phyloP scores from a whole-genome alignment of 164 flowering plant species.

The Kalanchoe fedtschenkoi region DNA sequence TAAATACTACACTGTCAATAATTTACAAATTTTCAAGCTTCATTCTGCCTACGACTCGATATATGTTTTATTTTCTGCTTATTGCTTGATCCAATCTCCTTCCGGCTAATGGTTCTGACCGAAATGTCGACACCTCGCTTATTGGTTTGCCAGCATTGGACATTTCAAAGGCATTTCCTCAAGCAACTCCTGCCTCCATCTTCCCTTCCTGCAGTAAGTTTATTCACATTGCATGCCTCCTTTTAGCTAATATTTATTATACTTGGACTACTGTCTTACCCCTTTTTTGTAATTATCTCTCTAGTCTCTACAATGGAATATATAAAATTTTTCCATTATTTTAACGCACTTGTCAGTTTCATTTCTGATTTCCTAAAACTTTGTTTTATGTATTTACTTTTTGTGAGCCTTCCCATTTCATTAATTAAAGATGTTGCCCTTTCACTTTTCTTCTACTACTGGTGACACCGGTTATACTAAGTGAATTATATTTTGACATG shows the following conservation, averaged over 20 bases:
- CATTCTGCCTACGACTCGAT: not conserved
- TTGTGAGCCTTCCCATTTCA: too few species aligned
- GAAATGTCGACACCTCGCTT: constrained; percentile 25
- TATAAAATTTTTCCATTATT: too few species aligned
- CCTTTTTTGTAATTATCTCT: not conserved
- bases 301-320: not conserved
- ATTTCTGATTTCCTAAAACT: too few species aligned
- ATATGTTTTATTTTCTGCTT: not conserved
- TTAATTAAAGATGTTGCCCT: too few species aligned
- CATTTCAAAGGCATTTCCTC: constrained; percentile 76
- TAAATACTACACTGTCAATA: too few species aligned
- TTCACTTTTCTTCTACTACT: not conserved
- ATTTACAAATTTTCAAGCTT: too few species aligned
- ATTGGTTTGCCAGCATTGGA: constrained; percentile 60
- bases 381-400: too few species aligned
- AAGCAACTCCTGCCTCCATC: constrained; percentile 77
- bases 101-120: constrained; percentile 9
- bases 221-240: not conserved
- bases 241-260: not conserved
- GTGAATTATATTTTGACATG: not conserved
- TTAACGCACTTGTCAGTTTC: too few species aligned
- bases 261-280: not conserved
- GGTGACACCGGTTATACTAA: not conserved
- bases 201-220: constrained; percentile 69
- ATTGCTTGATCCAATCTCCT: not conserved